These are phyloP conservation scores for Malus sieversii DNA, from an alignment of 306 rosid genomes.

Conservation along the genomic window DNA sequence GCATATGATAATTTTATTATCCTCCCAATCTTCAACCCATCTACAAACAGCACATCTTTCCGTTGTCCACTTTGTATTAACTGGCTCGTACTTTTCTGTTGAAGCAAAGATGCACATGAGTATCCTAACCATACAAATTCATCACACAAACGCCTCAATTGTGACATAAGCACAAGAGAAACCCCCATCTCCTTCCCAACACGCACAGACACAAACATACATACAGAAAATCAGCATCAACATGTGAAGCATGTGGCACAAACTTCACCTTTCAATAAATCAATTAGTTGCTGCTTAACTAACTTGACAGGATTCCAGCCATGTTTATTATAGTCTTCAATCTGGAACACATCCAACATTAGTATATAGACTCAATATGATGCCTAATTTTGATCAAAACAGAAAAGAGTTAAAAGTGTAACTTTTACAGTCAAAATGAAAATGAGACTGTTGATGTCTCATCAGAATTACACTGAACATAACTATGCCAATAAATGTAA, in stretches of 20 bases:
- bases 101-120: slow-evolving; percentile 21
- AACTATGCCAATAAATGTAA: background rate
- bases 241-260: background rate
- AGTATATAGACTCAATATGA: background rate
- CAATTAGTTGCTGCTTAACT: slow-evolving; percentile 61
- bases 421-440: background rate
- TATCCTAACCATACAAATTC: slow-evolving; percentile 7
- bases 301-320: slow-evolving; percentile 42
- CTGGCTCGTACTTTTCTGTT: slow-evolving; percentile 83
- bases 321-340: slow-evolving; percentile 46
- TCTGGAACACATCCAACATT: slow-evolving; percentile 41
- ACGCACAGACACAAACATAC: background rate
- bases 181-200: too few species aligned
- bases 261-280: slow-evolving; percentile 64
- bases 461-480: background rate
- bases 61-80: slow-evolving; percentile 47
- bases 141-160: slow-evolving; percentile 10
- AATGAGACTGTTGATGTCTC: background rate
- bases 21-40: slow-evolving; percentile 99
- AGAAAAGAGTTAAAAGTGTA: background rate
- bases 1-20: slow-evolving; percentile 89
- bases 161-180: slow-evolving; percentile 2
- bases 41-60: slow-evolving; percentile 97
- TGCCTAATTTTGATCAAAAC: background rate
- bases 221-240: slow-evolving; percentile 7